Evolutionary conservation across 805 yeast species (phyloP).

Genomic region (Barnettozyma vustinii): DNA sequence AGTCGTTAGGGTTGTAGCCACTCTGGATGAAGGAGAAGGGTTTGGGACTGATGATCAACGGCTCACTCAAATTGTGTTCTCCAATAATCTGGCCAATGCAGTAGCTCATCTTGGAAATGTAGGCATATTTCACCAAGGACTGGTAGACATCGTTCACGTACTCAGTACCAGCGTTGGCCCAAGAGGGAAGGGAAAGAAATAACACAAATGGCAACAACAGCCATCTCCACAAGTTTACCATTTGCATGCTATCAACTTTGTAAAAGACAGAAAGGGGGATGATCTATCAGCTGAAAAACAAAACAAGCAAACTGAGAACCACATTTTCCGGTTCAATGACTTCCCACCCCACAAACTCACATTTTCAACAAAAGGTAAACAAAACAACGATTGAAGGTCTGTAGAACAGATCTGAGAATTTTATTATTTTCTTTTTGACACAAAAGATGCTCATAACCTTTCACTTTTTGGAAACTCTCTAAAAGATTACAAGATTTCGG

Average conservation of each 20-base stretch:
- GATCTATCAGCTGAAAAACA: too few species aligned
- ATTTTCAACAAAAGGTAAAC: not conserved
- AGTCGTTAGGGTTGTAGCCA: slow-evolving; percentile 8
- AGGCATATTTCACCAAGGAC: slow-evolving; percentile 15
- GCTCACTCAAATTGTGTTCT: slow-evolving; percentile 11
- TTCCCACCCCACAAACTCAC: not conserved
- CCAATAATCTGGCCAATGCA: slow-evolving; percentile 15
- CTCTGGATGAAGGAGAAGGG: slow-evolving; percentile 10
- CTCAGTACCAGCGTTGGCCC: not conserved
- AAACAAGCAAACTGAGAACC: too few species aligned
- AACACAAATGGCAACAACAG: not conserved
- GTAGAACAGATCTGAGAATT: not conserved
- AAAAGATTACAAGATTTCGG: not conserved
- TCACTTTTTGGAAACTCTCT: not conserved
- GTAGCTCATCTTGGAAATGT: slow-evolving; percentile 17
- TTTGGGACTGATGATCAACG: slow-evolving; percentile 14
- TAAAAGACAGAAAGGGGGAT: too few species aligned
- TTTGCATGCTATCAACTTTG: not conserved
- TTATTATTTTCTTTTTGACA: too few species aligned
- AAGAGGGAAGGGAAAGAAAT: not conserved
- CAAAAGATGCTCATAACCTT: slow-evolving; percentile 1
- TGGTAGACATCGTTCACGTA: slow-evolving; percentile 16
- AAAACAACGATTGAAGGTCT: not conserved
- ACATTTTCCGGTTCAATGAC: not conserved
- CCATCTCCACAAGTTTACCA: not conserved